phyloP scores from a whole-genome alignment of 495 filamentous ascomycete species.

The Cercophora newfieldiana region DNA sequence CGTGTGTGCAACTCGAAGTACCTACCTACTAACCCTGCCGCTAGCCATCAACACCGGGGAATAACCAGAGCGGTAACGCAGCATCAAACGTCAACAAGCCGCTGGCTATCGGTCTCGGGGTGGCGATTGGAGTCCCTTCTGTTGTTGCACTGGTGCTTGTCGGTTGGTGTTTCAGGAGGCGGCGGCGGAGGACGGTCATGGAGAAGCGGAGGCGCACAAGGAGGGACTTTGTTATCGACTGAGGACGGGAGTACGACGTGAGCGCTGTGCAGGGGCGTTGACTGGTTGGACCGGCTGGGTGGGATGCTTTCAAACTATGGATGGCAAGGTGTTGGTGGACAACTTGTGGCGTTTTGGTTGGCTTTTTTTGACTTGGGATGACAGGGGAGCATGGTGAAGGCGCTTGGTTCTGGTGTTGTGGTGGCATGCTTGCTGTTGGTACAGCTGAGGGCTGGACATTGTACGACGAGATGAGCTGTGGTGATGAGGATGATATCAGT shows the following conservation, averaged over 20 bases:
- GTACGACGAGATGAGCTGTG: neutral
- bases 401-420: neutral
- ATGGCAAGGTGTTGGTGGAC: neutral
- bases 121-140: conserved; percentile 30
- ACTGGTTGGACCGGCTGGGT: neutral
- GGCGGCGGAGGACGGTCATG: conserved; percentile 18
- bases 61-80: neutral
- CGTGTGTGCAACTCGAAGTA: neutral
- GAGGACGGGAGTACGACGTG: neutral
- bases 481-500: neutral
- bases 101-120: conserved; percentile 31
- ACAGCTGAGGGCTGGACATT: neutral
- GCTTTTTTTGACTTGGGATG: neutral
- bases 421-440: neutral
- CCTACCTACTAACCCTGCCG: neutral
- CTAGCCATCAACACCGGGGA: conserved; percentile 5
- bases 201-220: conserved; percentile 27
- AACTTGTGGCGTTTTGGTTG: neutral
- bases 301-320: neutral
- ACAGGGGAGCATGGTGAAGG: neutral
- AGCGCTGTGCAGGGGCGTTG: neutral
- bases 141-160: conserved; percentile 20
- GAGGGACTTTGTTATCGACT: conserved; percentile 33
- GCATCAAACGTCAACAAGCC: conserved; percentile 22
- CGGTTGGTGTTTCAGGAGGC: conserved; percentile 28